phyloP scores from a whole-genome alignment of 306 rosid species.

The Cicer judaicum region DNA sequence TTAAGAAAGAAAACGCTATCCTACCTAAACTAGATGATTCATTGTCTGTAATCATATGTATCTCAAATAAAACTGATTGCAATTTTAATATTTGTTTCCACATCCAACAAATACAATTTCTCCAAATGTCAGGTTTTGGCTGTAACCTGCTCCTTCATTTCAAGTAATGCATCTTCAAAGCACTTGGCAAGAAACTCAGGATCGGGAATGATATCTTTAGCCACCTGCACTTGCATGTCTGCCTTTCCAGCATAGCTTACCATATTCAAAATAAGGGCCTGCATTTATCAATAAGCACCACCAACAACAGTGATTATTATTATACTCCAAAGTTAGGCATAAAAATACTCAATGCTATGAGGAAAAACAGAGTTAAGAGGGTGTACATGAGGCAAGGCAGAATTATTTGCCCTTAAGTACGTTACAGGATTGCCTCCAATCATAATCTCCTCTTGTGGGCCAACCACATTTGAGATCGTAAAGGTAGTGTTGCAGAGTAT shows the following conservation, averaged over 20 bases:
- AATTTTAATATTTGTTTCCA: neutral
- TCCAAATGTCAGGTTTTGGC: conserved; percentile 38
- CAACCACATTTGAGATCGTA: conserved; percentile 80
- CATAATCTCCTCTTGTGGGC: conserved; percentile 80
- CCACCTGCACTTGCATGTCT: conserved; percentile 90
- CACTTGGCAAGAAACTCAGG: conserved; percentile 81
- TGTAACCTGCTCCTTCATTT: conserved; percentile 66
- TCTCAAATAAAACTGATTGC: neutral
- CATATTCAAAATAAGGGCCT: conserved; percentile 88
- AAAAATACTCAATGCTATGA: conserved; percentile 5
- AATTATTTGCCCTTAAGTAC: conserved; percentile 69
- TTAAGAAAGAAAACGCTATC: neutral
- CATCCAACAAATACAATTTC: conserved; percentile 21
- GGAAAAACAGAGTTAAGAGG: conserved; percentile 39
- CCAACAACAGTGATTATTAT: conserved; percentile 21
- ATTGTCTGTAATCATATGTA: conserved; percentile 17
- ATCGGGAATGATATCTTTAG: conserved; percentile 88
- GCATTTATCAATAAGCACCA: conserved; percentile 42
- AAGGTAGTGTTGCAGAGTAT: conserved; percentile 78
- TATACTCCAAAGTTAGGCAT: conserved; percentile 1
- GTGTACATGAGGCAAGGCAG: conserved; percentile 81
- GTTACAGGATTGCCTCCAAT: conserved; percentile 72
- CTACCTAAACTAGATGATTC: neutral
- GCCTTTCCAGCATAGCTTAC: conserved; percentile 88
- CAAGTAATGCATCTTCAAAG: conserved; percentile 83